Conservation (phyloP, 1,284 basidiomycete genomes). For the Puccinia sorghi region DNA sequence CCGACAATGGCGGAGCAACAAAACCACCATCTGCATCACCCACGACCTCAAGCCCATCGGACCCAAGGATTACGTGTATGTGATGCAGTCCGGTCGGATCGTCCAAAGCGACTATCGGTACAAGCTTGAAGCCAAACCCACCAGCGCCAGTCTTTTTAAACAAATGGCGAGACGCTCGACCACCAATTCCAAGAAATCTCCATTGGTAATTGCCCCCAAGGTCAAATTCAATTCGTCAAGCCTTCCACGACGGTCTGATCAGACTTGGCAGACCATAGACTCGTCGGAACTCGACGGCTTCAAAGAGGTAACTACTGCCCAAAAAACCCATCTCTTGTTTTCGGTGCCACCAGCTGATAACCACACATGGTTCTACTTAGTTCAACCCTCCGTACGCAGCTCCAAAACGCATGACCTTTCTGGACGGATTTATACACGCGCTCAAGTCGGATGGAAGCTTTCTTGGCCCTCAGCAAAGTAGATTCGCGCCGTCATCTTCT, state of each 20-base stretch:
- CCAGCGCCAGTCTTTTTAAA: constrained; percentile 20
- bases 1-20: constrained; percentile 75
- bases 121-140: constrained; percentile 66
- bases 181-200: constrained; percentile 6
- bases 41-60: constrained; percentile 87
- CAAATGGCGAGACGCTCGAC: constrained; percentile 19
- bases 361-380: neutral
- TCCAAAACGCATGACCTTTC: constrained; percentile 18
- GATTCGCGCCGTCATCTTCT: constrained; percentile 1
- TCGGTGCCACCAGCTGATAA: constrained; percentile 10
- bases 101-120: constrained; percentile 82
- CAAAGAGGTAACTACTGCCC: neutral
- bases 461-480: constrained; percentile 21
- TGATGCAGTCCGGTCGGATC: constrained; percentile 78
- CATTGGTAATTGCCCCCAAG: neutral
- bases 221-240: neutral
- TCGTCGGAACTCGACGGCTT: neutral
- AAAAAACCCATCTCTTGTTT: neutral
- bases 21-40: constrained; percentile 93
- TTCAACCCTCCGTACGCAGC: neutral
- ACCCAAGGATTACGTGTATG: constrained; percentile 81
- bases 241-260: neutral
- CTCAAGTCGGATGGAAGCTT: constrained; percentile 36
- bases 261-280: constrained; percentile 7
- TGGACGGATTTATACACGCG: constrained; percentile 42